phyloP scores from a whole-genome alignment of 2,329 filamentous ascomycete genomes.

The Leptodontidium sp. region DNA sequence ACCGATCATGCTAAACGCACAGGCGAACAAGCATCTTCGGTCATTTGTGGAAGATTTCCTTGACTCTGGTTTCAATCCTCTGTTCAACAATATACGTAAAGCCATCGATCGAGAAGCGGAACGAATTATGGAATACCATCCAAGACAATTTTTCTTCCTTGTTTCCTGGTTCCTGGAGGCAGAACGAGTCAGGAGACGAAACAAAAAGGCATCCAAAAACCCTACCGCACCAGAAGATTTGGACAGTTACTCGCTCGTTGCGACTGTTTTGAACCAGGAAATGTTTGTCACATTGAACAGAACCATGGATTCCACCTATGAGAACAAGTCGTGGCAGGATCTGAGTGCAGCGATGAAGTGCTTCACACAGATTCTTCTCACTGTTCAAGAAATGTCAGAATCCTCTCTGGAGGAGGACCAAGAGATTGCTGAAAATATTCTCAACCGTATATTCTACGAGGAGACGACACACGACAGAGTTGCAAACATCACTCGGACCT shows the following conservation, averaged over 20 bases:
- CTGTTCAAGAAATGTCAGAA: conserved; percentile 89
- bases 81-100: conserved; percentile 85
- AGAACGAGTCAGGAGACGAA: conserved; percentile 75
- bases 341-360: conserved; percentile 89
- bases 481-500: conserved; percentile 80
- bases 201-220: conserved; percentile 63
- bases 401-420: conserved; percentile 90
- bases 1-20: conserved; percentile 71
- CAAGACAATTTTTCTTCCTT: conserved; percentile 89
- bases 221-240: conserved; percentile 58
- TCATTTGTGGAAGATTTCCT: conserved; percentile 92
- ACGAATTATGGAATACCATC: conserved; percentile 79
- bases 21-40: conserved; percentile 79
- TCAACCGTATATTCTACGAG: conserved; percentile 98
- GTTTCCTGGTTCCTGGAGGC: conserved; percentile 93
- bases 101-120: conserved; percentile 90
- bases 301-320: conserved; percentile 79
- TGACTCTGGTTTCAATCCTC: conserved; percentile 93
- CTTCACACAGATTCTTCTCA: conserved; percentile 92
- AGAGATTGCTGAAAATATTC: conserved; percentile 96
- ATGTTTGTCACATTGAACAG: conserved; percentile 91
- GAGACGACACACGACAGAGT: conserved; percentile 92
- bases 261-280: conserved; percentile 90
- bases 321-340: conserved; percentile 87
- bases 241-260: conserved; percentile 86